phyloP scores from a whole-genome alignment of 305 asterid genomes.

The Solanum hybrid region DNA sequence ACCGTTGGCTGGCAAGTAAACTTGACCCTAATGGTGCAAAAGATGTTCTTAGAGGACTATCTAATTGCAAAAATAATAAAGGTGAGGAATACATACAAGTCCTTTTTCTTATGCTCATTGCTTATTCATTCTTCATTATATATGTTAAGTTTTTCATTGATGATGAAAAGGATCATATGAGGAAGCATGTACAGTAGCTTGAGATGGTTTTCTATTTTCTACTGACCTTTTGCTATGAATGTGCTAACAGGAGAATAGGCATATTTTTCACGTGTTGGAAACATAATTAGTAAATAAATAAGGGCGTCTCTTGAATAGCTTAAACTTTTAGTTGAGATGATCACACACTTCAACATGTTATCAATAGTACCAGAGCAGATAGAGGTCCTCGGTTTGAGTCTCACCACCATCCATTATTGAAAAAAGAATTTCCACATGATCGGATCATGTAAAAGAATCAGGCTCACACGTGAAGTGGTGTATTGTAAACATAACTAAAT shows the following conservation, averaged over 20 bases:
- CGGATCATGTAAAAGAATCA: background rate
- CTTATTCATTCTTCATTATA: background rate
- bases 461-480: background rate
- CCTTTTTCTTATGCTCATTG: background rate
- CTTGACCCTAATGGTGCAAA: constrained; percentile 78
- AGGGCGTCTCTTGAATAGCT: background rate
- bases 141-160: background rate
- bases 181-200: background rate
- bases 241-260: background rate
- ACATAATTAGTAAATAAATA: background rate
- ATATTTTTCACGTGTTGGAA: background rate
- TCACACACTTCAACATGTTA: background rate
- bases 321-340: background rate
- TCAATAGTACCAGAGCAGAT: background rate
- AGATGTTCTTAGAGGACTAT: constrained; percentile 75
- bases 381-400: background rate
- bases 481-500: background rate
- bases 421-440: background rate
- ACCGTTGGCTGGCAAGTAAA: constrained; percentile 89
- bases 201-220: background rate
- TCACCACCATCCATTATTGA: background rate
- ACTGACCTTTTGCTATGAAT: background rate
- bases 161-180: background rate
- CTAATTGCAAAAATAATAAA: constrained; percentile 90
- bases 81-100: constrained; percentile 32